Evolutionary conservation across 2,329 filamentous ascomycete species (phyloP), one percentile per base, ranked within the genome.

Genomic region (Fusarium pseudocircinatum): DNA sequence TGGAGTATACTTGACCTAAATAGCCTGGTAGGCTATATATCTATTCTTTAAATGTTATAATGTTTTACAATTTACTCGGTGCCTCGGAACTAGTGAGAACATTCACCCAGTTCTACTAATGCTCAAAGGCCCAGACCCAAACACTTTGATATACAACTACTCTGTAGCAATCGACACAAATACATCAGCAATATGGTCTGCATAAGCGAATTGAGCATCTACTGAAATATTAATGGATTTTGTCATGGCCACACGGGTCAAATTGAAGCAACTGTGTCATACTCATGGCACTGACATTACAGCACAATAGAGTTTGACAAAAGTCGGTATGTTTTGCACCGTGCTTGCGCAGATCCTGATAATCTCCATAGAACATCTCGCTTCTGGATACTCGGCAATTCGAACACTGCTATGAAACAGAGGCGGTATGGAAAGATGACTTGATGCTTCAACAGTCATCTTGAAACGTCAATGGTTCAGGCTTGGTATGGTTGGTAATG

Each of bases 21-120:
- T 56, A 34, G 76, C 63, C 76, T 74, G 76, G 75, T 70, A 49
- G 76, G 73, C 67, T 72, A 56, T 60, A 60, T 59, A 65, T 59
- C 39, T 69, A 47, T 44, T 61, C 67, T 60, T 57, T 67, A 47
- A 61, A 67, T 70, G 58, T 53, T 49, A 66, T 60, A 43, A 61
- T 49, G 30, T 52, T 69, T 63, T 46, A 40, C 40, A 28, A 57
- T 43, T 46, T 53, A 53, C 66, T 49, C 54, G 13, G 3, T 36
- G 37, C 7, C 49, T 32, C 26, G 9, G 9, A 4, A 3, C 10
- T 30, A 37, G 47, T 56, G 57, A 56, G 22, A 10, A 5, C 9
- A 18, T 32, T 24, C 7, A 22, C 22, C n/a, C 28, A 20, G 14
- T 28, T 24, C 20, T 28, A 34, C 13, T 24, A 36, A 22, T 14